phyloP scores from a whole-genome alignment of 257 asterid genomes.

The Nicotiana tomentosiformis region DNA sequence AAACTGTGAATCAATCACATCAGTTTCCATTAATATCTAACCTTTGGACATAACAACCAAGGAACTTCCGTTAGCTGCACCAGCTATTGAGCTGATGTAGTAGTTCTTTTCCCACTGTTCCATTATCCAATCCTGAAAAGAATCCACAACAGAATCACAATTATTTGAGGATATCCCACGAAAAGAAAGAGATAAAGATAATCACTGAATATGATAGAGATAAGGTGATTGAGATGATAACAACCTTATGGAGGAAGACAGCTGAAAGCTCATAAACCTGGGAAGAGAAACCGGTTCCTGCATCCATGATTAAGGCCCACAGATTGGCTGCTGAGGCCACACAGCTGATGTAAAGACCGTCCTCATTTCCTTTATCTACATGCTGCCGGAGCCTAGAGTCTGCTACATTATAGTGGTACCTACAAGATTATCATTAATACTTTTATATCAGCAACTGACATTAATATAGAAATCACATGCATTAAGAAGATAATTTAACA shows the following conservation, averaged over 20 bases:
- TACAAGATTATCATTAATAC: conserved; percentile 18
- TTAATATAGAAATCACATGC: not conserved
- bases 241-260: conserved; percentile 92
- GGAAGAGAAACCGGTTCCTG: conserved; percentile 80
- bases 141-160: not conserved
- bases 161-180: not conserved
- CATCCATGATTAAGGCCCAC: conserved; percentile 99
- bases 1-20: not conserved
- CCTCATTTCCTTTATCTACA: conserved; percentile 92
- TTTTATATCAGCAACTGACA: not conserved
- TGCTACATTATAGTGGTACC: conserved; percentile 84
- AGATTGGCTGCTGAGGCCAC: conserved; percentile 90
- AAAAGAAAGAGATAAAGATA: not conserved
- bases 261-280: conserved; percentile 95
- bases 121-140: conserved; percentile 91
- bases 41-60: conserved; percentile 97
- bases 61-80: conserved; percentile 84
- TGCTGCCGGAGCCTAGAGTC: conserved; percentile 78
- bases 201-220: not conserved
- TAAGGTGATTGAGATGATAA: conserved; percentile 16
- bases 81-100: conserved; percentile 96
- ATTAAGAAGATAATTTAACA: not conserved
- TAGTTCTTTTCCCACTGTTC: conserved; percentile 97
- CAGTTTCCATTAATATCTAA: conserved; percentile 19
- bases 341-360: conserved; percentile 83